phyloP scores from a whole-genome alignment of 352 stramenopile genomes.

The Phytophthora pluvialis region DNA sequence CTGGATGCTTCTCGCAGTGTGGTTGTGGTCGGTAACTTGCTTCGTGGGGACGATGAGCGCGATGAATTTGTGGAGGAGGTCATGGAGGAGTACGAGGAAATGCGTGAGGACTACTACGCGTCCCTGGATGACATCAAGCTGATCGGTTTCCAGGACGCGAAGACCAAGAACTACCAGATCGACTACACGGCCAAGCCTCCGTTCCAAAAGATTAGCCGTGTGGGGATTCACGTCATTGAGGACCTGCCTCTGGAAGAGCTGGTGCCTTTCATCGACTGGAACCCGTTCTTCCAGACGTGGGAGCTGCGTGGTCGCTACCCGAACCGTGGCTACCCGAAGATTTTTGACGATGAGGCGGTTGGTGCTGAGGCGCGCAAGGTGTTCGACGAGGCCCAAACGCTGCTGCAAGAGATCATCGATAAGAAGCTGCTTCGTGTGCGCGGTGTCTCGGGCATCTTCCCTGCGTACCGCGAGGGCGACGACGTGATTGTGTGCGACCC shows the following conservation, averaged over 20 bases:
- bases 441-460: conserved; percentile 95
- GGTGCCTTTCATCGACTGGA: conserved; percentile 98
- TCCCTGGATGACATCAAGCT: conserved; percentile 80
- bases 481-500: conserved; percentile 95
- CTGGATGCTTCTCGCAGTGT: conserved; percentile 97
- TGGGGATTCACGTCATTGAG: conserved; percentile 90
- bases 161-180: conserved; percentile 86
- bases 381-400: conserved; percentile 95
- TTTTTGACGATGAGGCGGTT: conserved; percentile 97
- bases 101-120: conserved; percentile 89
- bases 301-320: conserved; percentile 97
- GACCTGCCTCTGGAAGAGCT: conserved; percentile 88
- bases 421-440: conserved; percentile 92
- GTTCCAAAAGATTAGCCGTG: conserved; percentile 81
- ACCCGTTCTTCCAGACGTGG: conserved; percentile 99
- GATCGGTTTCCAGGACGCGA: conserved; percentile 52
- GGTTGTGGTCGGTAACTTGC: conserved; percentile 93
- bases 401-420: conserved; percentile 95
- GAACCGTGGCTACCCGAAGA: conserved; percentile 98
- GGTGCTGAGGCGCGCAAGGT: conserved; percentile 96
- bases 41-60: conserved; percentile 89
- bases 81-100: conserved; percentile 93
- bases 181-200: conserved; percentile 91
- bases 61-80: conserved; percentile 95
- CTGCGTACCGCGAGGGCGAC: conserved; percentile 93